Conservation (phyloP, 331 rosid species). For the Quercus tomentella region DNA sequence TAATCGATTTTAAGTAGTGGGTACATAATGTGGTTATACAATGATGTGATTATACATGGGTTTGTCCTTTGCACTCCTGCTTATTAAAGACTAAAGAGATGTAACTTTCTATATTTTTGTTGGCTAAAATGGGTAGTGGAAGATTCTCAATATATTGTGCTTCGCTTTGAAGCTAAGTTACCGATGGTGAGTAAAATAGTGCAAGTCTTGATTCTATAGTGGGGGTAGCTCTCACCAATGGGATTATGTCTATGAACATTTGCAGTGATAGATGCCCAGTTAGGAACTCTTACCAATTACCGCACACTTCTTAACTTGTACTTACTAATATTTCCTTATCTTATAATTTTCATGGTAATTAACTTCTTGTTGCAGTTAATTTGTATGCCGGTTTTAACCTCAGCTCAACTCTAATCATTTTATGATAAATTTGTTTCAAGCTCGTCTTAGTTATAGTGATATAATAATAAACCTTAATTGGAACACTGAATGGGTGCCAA, state of each 20-base stretch:
- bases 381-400: not conserved
- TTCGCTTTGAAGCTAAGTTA: constrained; percentile 57
- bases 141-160: constrained; percentile 24
- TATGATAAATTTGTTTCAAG: not conserved
- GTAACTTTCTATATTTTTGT: not conserved
- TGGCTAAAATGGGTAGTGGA: not conserved
- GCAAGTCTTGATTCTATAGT: no score
- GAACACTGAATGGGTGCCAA: no score
- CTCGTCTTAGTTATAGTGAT: not conserved
- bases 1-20: not conserved
- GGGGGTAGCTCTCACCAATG: no score
- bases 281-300: not conserved
- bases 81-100: no score
- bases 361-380: no score
- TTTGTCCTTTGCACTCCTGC: not conserved
- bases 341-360: no score
- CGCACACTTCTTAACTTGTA: no score
- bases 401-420: not conserved
- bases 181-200: no score
- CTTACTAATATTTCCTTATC: no score
- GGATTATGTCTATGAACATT: no score
- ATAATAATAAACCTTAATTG: not conserved
- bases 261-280: not conserved
- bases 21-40: not conserved
- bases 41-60: not conserved